Evolutionary conservation across 805 yeast genomes (phyloP), one percentile per base, ranked within the genome.

Genomic region (Wickerhamiella domercqiae): DNA sequence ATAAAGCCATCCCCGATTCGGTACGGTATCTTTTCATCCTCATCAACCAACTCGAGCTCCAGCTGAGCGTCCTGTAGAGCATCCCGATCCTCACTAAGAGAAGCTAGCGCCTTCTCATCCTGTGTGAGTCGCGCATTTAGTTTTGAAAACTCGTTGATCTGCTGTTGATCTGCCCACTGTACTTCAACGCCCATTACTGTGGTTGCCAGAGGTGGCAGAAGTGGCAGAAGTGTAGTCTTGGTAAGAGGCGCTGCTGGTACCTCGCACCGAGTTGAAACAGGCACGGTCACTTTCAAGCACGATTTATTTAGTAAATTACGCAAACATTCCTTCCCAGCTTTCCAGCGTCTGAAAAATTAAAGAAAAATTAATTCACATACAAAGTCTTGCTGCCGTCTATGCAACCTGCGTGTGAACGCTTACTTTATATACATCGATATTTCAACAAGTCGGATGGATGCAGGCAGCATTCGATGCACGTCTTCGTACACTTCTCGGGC

Each of bases 141-240:
- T 33, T 84, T 78, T 13, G 94, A 81, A 54, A 90, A 87, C 54
- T 73, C 73, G 59, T 87, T 90, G 62, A 87, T 87, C 53, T 72
- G 72, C 53, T 79, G 75, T 61, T 87, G 98, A 55, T 87, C 97
- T 40, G 71, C 81, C 78, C 82, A 75, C 20, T 67, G 59, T 19
- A 79, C 93, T 45, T 77, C 33, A 30, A n/a, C 33, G 5, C 18
- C 81, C 40, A 43, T 49, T 20, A 35, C 26, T 9, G 9, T 9
- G n/a, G n/a, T n/a, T n/a, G n/a, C n/a, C n/a, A n/a, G n/a, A 40
- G 22, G 19, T 25, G n/a, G 11, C 20, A 11, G 26, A 20, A 15
- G 18, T 13, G 7, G 22, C 14, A 11, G 21, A 21, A 28, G 5
- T 7, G 7, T 17, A n/a, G n/a, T n/a, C n/a, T n/a, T n/a, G n/a